A percentile compares a stretch with the other conserved stretches of the same genome.
phyloP scores from a whole-genome alignment of 305 asterid genomes.

The Fraxinus dipetala region DNA sequence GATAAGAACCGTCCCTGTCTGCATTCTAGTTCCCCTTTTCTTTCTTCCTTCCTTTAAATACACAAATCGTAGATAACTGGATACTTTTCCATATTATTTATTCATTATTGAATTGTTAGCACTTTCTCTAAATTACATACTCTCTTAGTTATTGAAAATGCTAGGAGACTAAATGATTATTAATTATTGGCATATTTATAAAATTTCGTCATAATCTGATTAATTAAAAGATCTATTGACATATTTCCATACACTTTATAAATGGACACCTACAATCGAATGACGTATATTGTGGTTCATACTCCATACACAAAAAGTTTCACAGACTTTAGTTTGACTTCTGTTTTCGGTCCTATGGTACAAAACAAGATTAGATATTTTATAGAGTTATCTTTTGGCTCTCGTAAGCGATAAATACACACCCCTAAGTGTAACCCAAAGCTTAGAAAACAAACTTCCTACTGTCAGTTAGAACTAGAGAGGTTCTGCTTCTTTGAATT shows the following conservation, averaged over 20 bases:
- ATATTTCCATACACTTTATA: not conserved
- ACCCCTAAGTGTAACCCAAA: not conserved
- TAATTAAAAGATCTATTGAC: not conserved
- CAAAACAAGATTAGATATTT: not conserved
- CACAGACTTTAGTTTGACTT: not conserved
- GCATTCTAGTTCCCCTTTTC: not conserved
- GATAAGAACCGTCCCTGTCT: not conserved
- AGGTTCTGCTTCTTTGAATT: not conserved
- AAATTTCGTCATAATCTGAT: not conserved
- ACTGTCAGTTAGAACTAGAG: not conserved
- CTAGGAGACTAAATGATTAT: not conserved
- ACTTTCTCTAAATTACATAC: not conserved
- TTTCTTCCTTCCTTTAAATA: not conserved
- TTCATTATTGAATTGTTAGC: slow-evolving; percentile 6
- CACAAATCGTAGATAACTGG: not conserved
- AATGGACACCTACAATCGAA: not conserved
- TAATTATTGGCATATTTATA: not conserved
- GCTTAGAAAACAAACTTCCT: not conserved
- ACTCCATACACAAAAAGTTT: not conserved
- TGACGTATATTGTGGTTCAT: not conserved
- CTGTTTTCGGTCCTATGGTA: not conserved
- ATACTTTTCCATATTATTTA: slow-evolving; percentile 12
- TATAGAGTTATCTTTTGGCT: not conserved
- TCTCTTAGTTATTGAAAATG: not conserved
- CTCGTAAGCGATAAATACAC: not conserved